Conservation (phyloP, 495 filamentous ascomycete genomes). For the Parathielavia appendiculata region DNA sequence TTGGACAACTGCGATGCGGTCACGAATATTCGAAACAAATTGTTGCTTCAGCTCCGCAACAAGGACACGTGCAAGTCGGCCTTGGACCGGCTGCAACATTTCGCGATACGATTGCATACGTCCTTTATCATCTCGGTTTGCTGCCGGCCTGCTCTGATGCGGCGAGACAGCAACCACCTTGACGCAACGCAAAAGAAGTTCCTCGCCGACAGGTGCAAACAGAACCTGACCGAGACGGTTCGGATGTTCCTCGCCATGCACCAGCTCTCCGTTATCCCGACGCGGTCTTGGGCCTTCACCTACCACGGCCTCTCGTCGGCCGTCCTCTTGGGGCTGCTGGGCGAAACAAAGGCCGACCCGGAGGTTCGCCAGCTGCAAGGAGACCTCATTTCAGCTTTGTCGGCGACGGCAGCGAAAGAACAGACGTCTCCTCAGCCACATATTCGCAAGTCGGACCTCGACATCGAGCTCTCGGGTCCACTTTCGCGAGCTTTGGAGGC, state of each 20-base stretch:
- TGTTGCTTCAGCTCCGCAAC: conserved; percentile 40
- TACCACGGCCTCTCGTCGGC: conserved; percentile 62
- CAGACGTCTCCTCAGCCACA: conserved; percentile 42
- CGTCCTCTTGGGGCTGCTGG: conserved; percentile 58
- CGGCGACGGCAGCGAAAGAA: conserved; percentile 51
- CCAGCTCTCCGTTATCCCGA: conserved; percentile 59
- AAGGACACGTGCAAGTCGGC: conserved; percentile 52
- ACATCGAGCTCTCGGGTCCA: conserved; percentile 53
- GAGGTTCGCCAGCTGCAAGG: conserved; percentile 53
- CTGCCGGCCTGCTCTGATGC: conserved; percentile 50
- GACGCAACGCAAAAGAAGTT: conserved; percentile 41
- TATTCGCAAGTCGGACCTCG: conserved; percentile 44
- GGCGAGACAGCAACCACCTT: conserved; percentile 36
- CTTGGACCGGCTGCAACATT: conserved; percentile 50
- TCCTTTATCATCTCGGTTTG: conserved; percentile 52
- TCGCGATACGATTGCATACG: conserved; percentile 50
- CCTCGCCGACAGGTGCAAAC: conserved; percentile 53
- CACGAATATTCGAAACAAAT: conserved; percentile 43
- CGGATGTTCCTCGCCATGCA: conserved; percentile 65
- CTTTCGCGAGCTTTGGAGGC: conserved; percentile 49
- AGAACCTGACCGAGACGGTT: conserved; percentile 59
- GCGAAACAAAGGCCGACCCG: conserved; percentile 54
- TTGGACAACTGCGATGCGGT: conserved; percentile 45
- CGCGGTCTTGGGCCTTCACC: conserved; percentile 61
- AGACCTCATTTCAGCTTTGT: conserved; percentile 51